Evolutionary conservation across 2,329 filamentous ascomycete species (phyloP).

Genomic region (Exophiala alcalophila): DNA sequence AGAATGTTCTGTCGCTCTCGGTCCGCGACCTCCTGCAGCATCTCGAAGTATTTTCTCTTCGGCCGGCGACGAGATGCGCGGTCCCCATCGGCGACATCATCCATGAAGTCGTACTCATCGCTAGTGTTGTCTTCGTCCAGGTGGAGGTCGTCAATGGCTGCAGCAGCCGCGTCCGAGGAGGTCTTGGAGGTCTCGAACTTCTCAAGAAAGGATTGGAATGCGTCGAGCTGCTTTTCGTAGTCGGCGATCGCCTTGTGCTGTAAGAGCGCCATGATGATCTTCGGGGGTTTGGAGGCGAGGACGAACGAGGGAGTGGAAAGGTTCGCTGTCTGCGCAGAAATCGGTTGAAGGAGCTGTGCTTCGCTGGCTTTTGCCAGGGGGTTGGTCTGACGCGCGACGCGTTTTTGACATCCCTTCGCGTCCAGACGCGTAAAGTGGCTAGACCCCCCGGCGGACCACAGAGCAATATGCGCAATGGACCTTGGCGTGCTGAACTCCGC

Average conservation of each 20-base stretch:
- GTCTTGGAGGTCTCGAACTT: slow-evolving; percentile 77
- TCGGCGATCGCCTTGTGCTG: slow-evolving; percentile 75
- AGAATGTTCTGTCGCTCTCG: slow-evolving; percentile 72
- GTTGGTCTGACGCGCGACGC: no score
- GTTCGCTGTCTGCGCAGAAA: no score
- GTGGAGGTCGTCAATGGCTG: slow-evolving; percentile 78
- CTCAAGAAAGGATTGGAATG: slow-evolving; percentile 82
- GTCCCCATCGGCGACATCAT: slow-evolving; percentile 66
- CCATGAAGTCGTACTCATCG: slow-evolving; percentile 92
- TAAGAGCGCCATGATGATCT: slow-evolving; percentile 73
- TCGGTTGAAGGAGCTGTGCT: slow-evolving; percentile 9
- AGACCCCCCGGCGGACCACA: background rate
- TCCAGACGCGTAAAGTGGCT: no score
- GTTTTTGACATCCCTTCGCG: no score
- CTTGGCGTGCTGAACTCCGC: background rate
- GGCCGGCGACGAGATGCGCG: slow-evolving; percentile 53
- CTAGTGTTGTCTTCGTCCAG: slow-evolving; percentile 83
- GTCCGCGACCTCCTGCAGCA: slow-evolving; percentile 84
- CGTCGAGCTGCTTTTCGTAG: slow-evolving; percentile 75
- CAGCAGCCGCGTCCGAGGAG: slow-evolving; percentile 64
- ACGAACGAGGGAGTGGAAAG: no score
- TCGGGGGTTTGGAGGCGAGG: background rate
- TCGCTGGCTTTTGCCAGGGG: no score
- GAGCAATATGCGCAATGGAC: background rate
- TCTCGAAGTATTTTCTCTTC: slow-evolving; percentile 81